Conservation (phyloP, 129 eudicot genomes). For the Lactuca saligna region DNA sequence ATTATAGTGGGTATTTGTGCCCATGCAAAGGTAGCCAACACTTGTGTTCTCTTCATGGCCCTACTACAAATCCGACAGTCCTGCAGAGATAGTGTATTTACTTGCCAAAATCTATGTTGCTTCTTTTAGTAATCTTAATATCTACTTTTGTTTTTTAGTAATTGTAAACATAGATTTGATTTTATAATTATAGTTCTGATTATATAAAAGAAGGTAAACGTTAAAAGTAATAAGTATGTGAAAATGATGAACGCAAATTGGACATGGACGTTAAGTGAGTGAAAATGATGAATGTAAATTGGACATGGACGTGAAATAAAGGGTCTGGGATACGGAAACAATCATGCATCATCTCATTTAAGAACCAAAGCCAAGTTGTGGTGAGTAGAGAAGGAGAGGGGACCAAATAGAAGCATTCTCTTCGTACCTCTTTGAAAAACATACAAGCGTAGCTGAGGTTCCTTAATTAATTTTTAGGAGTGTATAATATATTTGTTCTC, state of each 20-base stretch:
- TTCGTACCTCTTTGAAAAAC: neutral
- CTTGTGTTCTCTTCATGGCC: constrained; percentile 2
- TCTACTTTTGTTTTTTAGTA: too few relatives aligned
- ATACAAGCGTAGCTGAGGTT: neutral
- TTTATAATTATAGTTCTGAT: too few relatives aligned
- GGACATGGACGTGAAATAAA: neutral
- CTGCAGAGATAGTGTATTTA: neutral
- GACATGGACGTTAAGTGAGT: too few relatives aligned
- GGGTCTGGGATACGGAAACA: constrained; percentile 1
- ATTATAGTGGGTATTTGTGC: constrained; percentile 1
- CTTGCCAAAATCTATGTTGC: constrained; percentile 8
- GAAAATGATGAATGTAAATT: constrained; percentile 6
- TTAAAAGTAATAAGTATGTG: neutral
- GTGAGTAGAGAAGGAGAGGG: constrained; percentile 2
- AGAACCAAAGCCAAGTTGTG: constrained; percentile 1
- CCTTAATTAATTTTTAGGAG: neutral
- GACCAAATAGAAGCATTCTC: neutral
- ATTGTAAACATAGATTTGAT: too few relatives aligned
- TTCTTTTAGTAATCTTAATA: neutral
- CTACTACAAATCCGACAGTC: neutral
- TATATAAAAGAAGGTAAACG: too few relatives aligned
- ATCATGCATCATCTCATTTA: neutral
- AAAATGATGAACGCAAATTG: too few relatives aligned
- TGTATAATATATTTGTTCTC: too few relatives aligned
- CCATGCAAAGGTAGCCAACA: constrained; percentile 8